Conservation (phyloP, 2,329 filamentous ascomycete species). For the Tetracladium maxilliforme region DNA sequence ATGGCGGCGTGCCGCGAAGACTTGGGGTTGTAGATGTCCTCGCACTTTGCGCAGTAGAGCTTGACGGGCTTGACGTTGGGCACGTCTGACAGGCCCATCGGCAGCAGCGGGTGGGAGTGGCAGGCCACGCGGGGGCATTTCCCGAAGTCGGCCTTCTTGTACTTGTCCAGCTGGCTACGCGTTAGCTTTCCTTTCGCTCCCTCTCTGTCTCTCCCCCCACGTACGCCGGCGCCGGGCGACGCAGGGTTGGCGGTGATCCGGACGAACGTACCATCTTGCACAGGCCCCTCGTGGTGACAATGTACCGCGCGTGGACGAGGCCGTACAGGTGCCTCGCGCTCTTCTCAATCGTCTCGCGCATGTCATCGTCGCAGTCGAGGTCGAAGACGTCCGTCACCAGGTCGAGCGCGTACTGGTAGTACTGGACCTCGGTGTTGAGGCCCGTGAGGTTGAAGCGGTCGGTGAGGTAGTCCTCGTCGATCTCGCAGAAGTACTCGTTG, state of each 20-base stretch:
- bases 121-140: constrained; percentile 97
- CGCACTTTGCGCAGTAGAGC: constrained; percentile 92
- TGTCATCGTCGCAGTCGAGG: constrained; percentile 95
- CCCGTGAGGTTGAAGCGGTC: constrained; percentile 97
- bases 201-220: too few species aligned
- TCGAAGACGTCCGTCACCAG: constrained; percentile 97
- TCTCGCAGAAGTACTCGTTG: constrained; percentile 99
- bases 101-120: constrained; percentile 80
- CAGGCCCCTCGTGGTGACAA: constrained; percentile 86
- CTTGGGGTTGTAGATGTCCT: constrained; percentile 98
- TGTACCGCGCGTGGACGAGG: constrained; percentile 88
- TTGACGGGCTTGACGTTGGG: constrained; percentile 84
- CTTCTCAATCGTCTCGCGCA: constrained; percentile 96
- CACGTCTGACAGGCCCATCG: constrained; percentile 86
- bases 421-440: constrained; percentile 91
- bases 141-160: constrained; percentile 95
- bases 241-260: too few species aligned
- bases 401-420: constrained; percentile 97
- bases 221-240: too few species aligned
- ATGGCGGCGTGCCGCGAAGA: constrained; percentile 90
- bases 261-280: constrained; percentile 71
- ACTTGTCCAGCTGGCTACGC: constrained; percentile 72
- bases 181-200: neutral
- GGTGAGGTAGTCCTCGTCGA: constrained; percentile 96
- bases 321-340: constrained; percentile 92